phyloP scores from a whole-genome alignment of 768 basidiomycete genomes.

The Tylopilus intermedius region DNA sequence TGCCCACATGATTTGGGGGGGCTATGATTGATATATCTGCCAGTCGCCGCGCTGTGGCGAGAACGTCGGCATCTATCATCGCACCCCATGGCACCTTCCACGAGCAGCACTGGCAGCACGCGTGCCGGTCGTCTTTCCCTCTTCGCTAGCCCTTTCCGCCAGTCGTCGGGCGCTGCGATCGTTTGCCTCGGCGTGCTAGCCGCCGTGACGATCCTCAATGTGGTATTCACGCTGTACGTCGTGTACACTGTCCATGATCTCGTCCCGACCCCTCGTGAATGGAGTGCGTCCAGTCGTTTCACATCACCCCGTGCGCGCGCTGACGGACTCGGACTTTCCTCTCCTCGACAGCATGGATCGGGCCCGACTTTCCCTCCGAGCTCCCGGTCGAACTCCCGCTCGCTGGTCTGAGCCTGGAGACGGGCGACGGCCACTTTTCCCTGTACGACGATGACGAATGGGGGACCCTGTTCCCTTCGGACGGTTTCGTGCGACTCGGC shows the following conservation, averaged over 20 bases:
- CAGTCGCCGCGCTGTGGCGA: not conserved
- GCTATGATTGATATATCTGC: constrained; percentile 3
- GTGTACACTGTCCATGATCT: constrained; percentile 12
- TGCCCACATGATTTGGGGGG: not conserved
- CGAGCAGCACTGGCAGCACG: not conserved
- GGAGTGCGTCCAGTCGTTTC: constrained; percentile 15
- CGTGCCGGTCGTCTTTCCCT: not conserved
- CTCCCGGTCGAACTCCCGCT: constrained; percentile 28
- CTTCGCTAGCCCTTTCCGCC: not conserved
- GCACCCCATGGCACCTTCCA: constrained; percentile 4
- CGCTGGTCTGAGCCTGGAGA: constrained; percentile 25
- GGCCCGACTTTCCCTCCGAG: constrained; percentile 30
- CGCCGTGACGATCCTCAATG: constrained; percentile 21
- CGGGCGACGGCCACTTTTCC: constrained; percentile 25
- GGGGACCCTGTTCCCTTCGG: constrained; percentile 32
- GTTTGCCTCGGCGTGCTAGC: constrained; percentile 19
- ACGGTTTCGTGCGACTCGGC: constrained; percentile 33
- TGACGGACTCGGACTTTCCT: not conserved
- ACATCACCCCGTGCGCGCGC: not conserved
- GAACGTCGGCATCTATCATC: not conserved
- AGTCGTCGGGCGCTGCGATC: not conserved
- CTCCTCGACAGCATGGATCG: constrained; percentile 21
- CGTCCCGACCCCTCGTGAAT: constrained; percentile 16
- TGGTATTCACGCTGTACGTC: constrained; percentile 18
- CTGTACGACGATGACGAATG: constrained; percentile 34